These are phyloP conservation scores for Neurospora sp. DNA, from an alignment of 495 filamentous ascomycete species.

Conservation along the genomic window DNA sequence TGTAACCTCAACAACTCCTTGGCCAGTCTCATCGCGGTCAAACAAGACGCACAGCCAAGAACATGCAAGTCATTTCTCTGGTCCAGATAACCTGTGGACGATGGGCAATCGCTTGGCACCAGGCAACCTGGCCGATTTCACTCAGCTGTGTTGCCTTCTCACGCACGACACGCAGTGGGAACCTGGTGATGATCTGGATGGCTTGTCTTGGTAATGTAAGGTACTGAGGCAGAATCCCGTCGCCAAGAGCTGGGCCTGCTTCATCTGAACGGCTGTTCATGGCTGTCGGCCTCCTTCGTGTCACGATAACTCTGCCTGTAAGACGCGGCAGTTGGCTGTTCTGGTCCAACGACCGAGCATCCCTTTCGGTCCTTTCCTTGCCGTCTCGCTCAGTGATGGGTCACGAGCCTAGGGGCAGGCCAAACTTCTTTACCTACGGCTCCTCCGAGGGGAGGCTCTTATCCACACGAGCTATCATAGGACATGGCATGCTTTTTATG, in stretches of 20 bases:
- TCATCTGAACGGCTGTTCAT: conserved; percentile 8
- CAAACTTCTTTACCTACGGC: background rate
- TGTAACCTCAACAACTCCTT: background rate
- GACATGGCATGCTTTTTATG: background rate
- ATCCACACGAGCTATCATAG: background rate
- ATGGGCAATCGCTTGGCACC: background rate
- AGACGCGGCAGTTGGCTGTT: background rate
- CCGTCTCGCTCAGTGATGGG: background rate
- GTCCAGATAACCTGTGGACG: background rate
- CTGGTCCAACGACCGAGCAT: background rate
- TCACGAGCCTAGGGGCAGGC: background rate
- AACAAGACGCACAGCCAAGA: background rate
- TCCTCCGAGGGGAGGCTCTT: conserved; percentile 3
- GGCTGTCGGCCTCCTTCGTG: background rate
- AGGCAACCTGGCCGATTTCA: background rate
- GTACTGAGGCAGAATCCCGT: conserved; percentile 16
- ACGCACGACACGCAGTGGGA: background rate
- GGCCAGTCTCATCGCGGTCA: background rate
- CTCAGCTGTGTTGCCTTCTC: background rate
- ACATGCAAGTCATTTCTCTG: background rate
- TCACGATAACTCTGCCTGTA: conserved; percentile 2
- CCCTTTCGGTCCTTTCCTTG: conserved; percentile 3
- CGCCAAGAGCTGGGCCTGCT: conserved; percentile 22
- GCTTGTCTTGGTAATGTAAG: conserved; percentile 16
- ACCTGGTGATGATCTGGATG: conserved; percentile 5